Conservation (phyloP, 352 stramenopile species). For the Aphanomyces euteiches region DNA sequence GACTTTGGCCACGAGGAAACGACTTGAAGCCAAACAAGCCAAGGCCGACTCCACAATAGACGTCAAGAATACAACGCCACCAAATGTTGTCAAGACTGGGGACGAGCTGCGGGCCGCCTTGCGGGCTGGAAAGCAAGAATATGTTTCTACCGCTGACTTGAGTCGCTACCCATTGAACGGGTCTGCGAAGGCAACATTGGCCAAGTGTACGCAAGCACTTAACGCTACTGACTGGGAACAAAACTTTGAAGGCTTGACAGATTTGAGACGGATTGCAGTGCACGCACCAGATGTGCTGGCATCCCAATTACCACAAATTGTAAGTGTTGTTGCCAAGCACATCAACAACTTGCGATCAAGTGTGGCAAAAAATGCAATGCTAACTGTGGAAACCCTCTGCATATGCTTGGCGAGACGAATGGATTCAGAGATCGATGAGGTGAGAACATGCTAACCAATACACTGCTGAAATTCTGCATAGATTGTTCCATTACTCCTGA, state of each 20-base stretch:
- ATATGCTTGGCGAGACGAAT: constrained; percentile 43
- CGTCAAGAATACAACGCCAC: neutral
- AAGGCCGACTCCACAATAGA: neutral
- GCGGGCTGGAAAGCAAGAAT: constrained; percentile 52
- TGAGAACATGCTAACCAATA: neutral
- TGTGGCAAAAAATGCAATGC: constrained; percentile 71
- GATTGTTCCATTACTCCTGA: constrained; percentile 56
- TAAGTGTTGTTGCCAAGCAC: constrained; percentile 55
- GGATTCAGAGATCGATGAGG: constrained; percentile 55
- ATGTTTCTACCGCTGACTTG: constrained; percentile 61
- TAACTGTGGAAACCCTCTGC: constrained; percentile 64
- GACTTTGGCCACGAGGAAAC: constrained; percentile 50
- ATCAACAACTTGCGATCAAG: constrained; percentile 63
- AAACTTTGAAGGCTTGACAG: constrained; percentile 65
- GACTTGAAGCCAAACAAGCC: constrained; percentile 51
- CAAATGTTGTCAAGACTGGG: neutral
- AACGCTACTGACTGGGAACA: constrained; percentile 50
- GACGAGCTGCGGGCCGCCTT: constrained; percentile 2
- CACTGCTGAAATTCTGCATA: neutral
- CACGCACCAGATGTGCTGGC: constrained; percentile 32
- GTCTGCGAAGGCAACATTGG: constrained; percentile 42
- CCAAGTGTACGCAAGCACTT: constrained; percentile 42
- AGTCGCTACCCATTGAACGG: constrained; percentile 35
- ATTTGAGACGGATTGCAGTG: constrained; percentile 46
- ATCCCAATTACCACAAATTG: constrained; percentile 41